Conservation (phyloP, 257 asterid species). For the Solanum chiquidenum region DNA sequence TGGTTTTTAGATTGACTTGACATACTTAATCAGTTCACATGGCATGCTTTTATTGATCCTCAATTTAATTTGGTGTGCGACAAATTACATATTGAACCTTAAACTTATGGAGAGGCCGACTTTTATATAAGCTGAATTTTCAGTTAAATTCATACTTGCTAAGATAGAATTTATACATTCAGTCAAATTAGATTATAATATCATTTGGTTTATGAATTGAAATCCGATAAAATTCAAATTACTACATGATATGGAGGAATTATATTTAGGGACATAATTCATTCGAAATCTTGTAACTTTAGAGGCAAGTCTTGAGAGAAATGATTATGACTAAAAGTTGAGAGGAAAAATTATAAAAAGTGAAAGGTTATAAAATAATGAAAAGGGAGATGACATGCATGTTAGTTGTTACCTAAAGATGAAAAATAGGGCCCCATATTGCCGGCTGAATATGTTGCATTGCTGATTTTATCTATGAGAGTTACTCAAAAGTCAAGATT, state of each 20-base stretch:
- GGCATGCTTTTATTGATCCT: neutral
- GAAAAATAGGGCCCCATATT: constrained; percentile 36
- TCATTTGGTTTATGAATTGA: neutral
- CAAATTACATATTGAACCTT: neutral
- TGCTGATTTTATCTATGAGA: constrained; percentile 9
- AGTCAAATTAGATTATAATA: neutral
- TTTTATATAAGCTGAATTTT: neutral
- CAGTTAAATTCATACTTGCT: neutral
- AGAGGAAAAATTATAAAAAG: neutral
- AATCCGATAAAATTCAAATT: neutral
- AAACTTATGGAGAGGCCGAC: neutral
- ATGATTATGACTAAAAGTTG: neutral
- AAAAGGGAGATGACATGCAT: constrained; percentile 26
- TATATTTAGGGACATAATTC: neutral
- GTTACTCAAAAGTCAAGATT: neutral
- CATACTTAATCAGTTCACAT: neutral
- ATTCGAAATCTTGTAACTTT: neutral
- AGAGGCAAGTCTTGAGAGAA: neutral
- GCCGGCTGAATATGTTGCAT: constrained; percentile 6
- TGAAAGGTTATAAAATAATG: neutral
- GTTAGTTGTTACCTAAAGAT: constrained; percentile 55
- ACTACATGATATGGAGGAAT: neutral
- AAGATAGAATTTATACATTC: neutral
- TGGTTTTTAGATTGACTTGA: neutral
- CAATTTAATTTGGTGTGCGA: neutral